Evolutionary conservation across 2,329 filamentous ascomycete species (phyloP), one percentile per base, ranked within the genome.

Genomic region (Nigrospora sphaerica): DNA sequence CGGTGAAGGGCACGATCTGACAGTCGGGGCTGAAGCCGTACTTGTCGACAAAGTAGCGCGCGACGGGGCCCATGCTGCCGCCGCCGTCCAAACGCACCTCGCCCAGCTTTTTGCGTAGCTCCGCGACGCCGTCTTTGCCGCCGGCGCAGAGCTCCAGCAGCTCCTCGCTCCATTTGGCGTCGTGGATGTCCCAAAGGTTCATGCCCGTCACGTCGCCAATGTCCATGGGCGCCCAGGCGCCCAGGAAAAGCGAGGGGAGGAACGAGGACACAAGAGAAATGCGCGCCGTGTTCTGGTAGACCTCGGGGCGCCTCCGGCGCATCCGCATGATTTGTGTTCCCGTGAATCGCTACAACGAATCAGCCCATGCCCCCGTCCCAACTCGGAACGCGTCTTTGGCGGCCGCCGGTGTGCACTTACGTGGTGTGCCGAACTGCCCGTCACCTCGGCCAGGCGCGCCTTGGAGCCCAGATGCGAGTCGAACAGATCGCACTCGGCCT

Each of bases 181-280:
- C 73, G 52, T 81, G 73, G 53, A 97, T 90, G 59, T 97, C 89
- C 89, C 90, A 97, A 7, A 98, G 74, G 63, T 97, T 95, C 85
- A 95, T 95, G 45, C 93, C 93, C 59, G 90, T 95, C 19, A 92
- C 91, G 68, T 98, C 93, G 59, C 86, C 86, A 56, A 95, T 91
- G 63, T 98, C 93, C 55, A 96, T 85, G 1, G 91, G 89, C 0
- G 93, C 92, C 52, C 96, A 77, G 52, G 75, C 72, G 46, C 93
- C 93, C 13, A 96, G 76, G 64, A 98, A 86, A 14, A 97, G 66
- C 0, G 92, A 96, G 3, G 92, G 91, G 44, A 97, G 76, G 73
- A 95, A 98, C 0, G 92, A 96, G 0, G 92, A 97, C 13, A 96
- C 91, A 39, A 97, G 84, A 2, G 90, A 95, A 61, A 98, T 95